Evolutionary conservation across 768 basidiomycete species (phyloP).

Genomic region (Coprinellus aureogranulatus): DNA sequence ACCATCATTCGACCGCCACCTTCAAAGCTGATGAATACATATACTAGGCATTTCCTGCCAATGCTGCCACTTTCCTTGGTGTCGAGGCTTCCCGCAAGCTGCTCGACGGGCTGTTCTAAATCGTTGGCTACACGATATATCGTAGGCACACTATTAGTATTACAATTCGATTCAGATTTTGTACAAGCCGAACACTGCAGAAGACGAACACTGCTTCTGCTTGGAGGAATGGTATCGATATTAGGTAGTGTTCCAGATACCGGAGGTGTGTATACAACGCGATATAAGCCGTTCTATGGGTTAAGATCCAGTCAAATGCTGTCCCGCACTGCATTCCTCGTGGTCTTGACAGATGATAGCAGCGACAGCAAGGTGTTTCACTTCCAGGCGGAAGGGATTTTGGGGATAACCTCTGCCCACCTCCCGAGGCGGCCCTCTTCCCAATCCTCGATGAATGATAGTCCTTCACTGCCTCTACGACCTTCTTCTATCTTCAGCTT

Average conservation of each 20-base stretch:
- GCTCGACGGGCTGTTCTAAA: conserved; percentile 65
- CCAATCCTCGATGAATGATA: conserved; percentile 75
- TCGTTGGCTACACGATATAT: neutral
- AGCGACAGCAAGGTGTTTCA: conserved; percentile 37
- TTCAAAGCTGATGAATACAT: neutral
- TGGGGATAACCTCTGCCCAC: conserved; percentile 68
- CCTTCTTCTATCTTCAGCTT: conserved; percentile 69
- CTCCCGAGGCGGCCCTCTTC: conserved; percentile 65
- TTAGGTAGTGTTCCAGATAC: too few relatives aligned
- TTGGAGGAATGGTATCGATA: too few relatives aligned
- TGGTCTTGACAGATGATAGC: neutral
- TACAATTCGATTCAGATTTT: neutral
- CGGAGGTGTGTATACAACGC: too few relatives aligned
- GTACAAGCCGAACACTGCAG: neutral
- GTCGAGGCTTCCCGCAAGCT: conserved; percentile 87
- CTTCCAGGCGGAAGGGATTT: conserved; percentile 72
- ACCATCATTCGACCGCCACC: neutral
- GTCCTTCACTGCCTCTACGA: conserved; percentile 56
- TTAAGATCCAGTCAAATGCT: too few relatives aligned
- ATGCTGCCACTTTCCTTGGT: conserved; percentile 92
- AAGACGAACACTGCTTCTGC: too few relatives aligned
- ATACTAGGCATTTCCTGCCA: conserved; percentile 88
- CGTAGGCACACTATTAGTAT: neutral
- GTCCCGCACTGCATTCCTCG: too few relatives aligned
- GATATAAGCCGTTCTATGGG: too few relatives aligned